Evolutionary conservation across 495 filamentous ascomycete genomes (phyloP).

Genomic region (Xylaria curta): DNA sequence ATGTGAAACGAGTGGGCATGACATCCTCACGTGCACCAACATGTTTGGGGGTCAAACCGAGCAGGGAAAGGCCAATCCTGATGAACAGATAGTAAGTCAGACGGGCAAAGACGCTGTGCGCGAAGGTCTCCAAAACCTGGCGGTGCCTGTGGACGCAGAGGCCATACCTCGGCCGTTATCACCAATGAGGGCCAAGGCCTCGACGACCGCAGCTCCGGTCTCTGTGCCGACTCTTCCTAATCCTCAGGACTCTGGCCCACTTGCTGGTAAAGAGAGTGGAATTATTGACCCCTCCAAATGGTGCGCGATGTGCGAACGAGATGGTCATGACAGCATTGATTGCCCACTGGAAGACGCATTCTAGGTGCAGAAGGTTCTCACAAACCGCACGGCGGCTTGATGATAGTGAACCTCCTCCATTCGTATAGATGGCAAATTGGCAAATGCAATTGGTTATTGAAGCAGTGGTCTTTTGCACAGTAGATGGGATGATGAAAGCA

Average conservation of each 20-base stretch:
- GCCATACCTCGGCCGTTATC: conserved; percentile 59
- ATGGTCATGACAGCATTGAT: conserved; percentile 94
- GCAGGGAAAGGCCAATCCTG: conserved; percentile 34
- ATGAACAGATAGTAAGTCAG: conserved; percentile 31
- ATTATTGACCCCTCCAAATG: conserved; percentile 85
- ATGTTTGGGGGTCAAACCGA: conserved; percentile 69
- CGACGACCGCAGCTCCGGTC: conserved; percentile 11
- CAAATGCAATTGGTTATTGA: not conserved
- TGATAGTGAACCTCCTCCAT: not conserved
- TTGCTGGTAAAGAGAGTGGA: conserved; percentile 81
- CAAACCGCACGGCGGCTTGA: not conserved
- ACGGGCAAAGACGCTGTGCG: conserved; percentile 54
- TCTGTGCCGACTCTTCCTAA: conserved; percentile 55
- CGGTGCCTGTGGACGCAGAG: conserved; percentile 44
- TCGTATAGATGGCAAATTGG: not conserved
- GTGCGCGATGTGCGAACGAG: conserved; percentile 96
- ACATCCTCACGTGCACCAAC: conserved; percentile 90
- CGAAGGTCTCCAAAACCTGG: conserved; percentile 53
- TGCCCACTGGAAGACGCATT: conserved; percentile 92
- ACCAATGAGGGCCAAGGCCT: conserved; percentile 51
- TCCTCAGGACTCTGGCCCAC: conserved; percentile 71
- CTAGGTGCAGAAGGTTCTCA: conserved; percentile 29
- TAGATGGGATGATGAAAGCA: not conserved
- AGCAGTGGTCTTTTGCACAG: not conserved
- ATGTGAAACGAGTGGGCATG: conserved; percentile 90